Evolutionary conservation across 2,329 filamentous ascomycete genomes (phyloP).

Genomic region (Ceratocystis papillata): DNA sequence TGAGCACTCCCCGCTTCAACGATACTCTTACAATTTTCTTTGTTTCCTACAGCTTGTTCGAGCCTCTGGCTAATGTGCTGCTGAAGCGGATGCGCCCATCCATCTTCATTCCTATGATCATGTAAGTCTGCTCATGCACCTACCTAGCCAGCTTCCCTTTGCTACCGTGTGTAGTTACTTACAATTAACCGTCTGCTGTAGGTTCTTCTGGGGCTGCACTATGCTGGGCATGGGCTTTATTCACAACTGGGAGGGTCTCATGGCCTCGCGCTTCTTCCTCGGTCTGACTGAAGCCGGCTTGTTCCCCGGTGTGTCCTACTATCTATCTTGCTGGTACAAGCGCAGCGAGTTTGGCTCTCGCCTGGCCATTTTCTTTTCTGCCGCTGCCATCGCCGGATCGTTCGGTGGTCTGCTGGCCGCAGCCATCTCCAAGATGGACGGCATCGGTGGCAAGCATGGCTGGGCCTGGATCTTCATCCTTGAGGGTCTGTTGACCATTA

Average conservation of each 20-base stretch:
- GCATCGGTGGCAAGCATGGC: conserved; percentile 45
- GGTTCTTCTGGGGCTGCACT: conserved; percentile 52
- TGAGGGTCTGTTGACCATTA: conserved; percentile 58
- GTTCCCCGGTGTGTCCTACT: conserved; percentile 68
- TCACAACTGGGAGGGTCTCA: conserved; percentile 51
- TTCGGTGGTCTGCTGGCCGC: conserved; percentile 66
- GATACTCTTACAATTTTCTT: conserved; percentile 73
- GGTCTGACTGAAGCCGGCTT: conserved; percentile 65
- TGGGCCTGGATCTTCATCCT: conserved; percentile 60
- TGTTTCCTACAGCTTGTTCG: conserved; percentile 70
- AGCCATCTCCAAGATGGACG: conserved; percentile 59
- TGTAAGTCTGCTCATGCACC: conserved; percentile 40
- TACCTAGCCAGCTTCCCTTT: background rate
- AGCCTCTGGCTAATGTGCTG: conserved; percentile 66
- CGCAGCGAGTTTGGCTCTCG: conserved; percentile 69
- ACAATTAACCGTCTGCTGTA: conserved; percentile 28
- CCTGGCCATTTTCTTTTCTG: conserved; percentile 73
- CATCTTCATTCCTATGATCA: conserved; percentile 71
- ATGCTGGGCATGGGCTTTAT: conserved; percentile 63
- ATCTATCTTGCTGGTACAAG: conserved; percentile 75
- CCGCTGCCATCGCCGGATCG: conserved; percentile 66
- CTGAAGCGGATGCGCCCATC: conserved; percentile 67
- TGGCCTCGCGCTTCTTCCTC: conserved; percentile 59
- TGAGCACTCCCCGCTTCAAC: conserved; percentile 60
- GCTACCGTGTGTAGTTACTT: conserved; percentile 7